Conservation (phyloP, 106 monocot species). For the Platanthera zijinensis region DNA sequence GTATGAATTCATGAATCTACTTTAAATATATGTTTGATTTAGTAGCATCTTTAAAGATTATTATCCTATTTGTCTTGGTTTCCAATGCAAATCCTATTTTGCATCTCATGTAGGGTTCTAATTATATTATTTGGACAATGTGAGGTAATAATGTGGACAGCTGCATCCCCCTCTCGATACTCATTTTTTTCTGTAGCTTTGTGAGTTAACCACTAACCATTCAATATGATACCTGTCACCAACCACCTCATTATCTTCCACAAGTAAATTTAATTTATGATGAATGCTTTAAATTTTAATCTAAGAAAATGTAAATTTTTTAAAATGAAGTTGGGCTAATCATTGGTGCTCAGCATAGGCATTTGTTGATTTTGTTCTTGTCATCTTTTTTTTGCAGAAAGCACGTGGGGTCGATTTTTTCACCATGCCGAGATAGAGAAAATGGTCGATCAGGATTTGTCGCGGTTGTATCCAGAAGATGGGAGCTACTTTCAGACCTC, state of each 20-base stretch:
- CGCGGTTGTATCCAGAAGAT: slow-evolving; percentile 77
- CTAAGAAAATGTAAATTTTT: background rate
- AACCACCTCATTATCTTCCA: no score
- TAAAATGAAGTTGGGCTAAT: background rate
- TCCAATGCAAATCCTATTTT: background rate
- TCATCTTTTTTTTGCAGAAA: slow-evolving; percentile 28
- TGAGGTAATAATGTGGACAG: background rate
- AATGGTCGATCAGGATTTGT: slow-evolving; percentile 68
- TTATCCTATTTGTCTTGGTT: background rate
- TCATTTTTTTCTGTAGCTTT: background rate
- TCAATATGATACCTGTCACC: no score
- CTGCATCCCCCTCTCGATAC: background rate
- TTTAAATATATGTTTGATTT: background rate
- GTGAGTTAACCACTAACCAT: background rate
- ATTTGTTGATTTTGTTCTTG: background rate
- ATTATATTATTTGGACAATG: background rate
- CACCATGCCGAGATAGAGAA: slow-evolving; percentile 68
- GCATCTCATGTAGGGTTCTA: background rate
- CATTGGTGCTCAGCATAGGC: background rate
- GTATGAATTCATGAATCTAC: background rate
- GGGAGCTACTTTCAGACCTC: slow-evolving; percentile 68
- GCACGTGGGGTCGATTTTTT: slow-evolving; percentile 70
- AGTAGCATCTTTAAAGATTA: background rate
- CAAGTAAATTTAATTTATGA: background rate
- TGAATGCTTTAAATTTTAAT: background rate